A percentile compares a stretch with the other conserved stretches of the same genome.
Conservation (phyloP, 352 stramenopile species). For the Globisporangium barbulae region DNA sequence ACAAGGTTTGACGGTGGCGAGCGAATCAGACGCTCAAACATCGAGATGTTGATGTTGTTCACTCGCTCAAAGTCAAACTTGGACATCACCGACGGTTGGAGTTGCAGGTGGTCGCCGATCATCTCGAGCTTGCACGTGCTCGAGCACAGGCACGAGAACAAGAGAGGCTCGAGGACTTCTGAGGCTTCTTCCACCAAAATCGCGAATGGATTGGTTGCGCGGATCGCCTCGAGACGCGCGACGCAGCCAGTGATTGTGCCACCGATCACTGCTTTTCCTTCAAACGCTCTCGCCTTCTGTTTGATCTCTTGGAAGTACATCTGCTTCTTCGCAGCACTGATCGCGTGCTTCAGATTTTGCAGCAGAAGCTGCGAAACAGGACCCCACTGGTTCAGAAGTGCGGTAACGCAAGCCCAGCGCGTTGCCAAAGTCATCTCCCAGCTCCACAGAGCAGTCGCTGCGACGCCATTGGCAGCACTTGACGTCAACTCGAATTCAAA, state of each 20-base stretch:
- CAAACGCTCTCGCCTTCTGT: slow-evolving; percentile 70
- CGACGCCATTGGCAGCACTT: not conserved
- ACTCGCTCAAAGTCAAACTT: slow-evolving; percentile 81
- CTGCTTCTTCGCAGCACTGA: slow-evolving; percentile 31
- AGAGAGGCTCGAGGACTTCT: slow-evolving; percentile 84
- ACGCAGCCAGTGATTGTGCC: slow-evolving; percentile 88
- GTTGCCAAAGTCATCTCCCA: slow-evolving; percentile 69
- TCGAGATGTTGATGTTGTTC: slow-evolving; percentile 88
- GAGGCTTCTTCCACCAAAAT: slow-evolving; percentile 87
- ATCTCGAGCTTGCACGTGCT: slow-evolving; percentile 87
- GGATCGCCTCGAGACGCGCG: slow-evolving; percentile 74
- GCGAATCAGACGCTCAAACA: slow-evolving; percentile 88
- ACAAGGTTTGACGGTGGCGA: slow-evolving; percentile 58
- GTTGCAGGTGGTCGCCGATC: slow-evolving; percentile 87
- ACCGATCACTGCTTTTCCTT: slow-evolving; percentile 83
- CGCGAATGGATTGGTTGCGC: slow-evolving; percentile 80
- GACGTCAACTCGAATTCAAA: slow-evolving; percentile 15
- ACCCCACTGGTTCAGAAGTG: slow-evolving; percentile 28
- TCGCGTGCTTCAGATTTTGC: slow-evolving; percentile 11
- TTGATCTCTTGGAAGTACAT: slow-evolving; percentile 61
- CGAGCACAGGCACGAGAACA: slow-evolving; percentile 81
- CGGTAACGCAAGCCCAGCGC: slow-evolving; percentile 45
- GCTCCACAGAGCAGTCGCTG: slow-evolving; percentile 42
- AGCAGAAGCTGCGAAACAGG: slow-evolving; percentile 8
- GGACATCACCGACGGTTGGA: slow-evolving; percentile 81